phyloP scores from a whole-genome alignment of 441 rosid species.

The Erodium moschatum region DNA sequence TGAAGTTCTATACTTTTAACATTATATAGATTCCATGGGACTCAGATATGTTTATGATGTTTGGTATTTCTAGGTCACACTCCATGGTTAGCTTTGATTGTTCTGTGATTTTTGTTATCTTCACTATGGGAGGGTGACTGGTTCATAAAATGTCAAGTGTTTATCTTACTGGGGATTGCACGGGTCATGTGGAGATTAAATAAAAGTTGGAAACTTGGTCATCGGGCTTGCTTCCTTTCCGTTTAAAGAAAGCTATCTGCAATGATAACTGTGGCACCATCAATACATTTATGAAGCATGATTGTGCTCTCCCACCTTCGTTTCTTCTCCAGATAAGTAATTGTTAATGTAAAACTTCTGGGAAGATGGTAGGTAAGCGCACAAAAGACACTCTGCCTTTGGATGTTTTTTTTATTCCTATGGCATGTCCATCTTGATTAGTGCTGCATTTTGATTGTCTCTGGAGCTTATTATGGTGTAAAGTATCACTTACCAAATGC shows the following conservation, averaged over 20 bases:
- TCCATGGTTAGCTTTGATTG: constrained; percentile 3
- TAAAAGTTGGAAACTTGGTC: neutral
- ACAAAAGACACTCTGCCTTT: neutral
- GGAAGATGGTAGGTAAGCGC: neutral
- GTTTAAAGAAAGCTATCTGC: neutral
- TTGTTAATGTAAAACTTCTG: neutral
- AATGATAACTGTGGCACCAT: constrained; percentile 1
- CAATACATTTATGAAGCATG: constrained; percentile 1
- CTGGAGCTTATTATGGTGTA: neutral
- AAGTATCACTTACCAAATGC: neutral
- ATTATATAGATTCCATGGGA: neutral
- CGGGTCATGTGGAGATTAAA: neutral
- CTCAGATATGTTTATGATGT: neutral
- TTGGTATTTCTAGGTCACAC: neutral
- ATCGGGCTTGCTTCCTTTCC: neutral
- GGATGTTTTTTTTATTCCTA: neutral
- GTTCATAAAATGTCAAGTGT: neutral
- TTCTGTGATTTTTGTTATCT: neutral
- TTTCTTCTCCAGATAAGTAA: neutral
- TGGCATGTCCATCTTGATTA: neutral
- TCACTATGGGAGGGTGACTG: neutral
- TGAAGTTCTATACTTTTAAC: neutral
- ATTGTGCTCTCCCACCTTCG: neutral
- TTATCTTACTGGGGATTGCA: neutral
- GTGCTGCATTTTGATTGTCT: neutral